phyloP scores from a whole-genome alignment of 1,284 basidiomycete species.

The Sporisorium graminicola region DNA sequence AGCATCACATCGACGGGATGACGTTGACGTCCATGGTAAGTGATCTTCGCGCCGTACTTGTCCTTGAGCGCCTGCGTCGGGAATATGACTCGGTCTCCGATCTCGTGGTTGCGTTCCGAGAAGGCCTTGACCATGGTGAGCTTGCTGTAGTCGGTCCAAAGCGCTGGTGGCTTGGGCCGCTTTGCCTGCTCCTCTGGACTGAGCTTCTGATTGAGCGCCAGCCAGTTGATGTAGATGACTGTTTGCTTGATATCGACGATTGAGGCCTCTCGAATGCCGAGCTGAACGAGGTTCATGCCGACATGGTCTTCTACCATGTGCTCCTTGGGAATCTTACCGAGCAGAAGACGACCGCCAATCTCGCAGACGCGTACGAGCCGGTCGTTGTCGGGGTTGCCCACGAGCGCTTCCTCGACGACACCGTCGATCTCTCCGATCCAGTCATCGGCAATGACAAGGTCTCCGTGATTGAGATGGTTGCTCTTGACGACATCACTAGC shows the following conservation, averaged over 20 bases:
- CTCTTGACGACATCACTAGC: conserved; percentile 73
- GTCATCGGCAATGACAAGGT: conserved; percentile 76
- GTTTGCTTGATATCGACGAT: conserved; percentile 81
- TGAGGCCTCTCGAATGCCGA: conserved; percentile 49
- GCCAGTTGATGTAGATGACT: conserved; percentile 85
- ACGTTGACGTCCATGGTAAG: conserved; percentile 36
- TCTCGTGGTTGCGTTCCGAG: conserved; percentile 49
- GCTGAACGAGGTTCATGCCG: conserved; percentile 69
- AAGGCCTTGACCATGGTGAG: conserved; percentile 50
- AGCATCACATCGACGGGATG: conserved; percentile 48
- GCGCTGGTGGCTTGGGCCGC: conserved; percentile 42
- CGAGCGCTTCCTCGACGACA: conserved; percentile 84
- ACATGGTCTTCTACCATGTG: conserved; percentile 69
- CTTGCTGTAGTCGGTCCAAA: conserved; percentile 46
- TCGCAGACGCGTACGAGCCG: conserved; percentile 34
- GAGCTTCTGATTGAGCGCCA: conserved; percentile 83
- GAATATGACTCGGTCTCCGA: conserved; percentile 70
- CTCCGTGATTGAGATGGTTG: conserved; percentile 70
- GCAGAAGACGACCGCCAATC: conserved; percentile 34
- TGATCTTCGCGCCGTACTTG: conserved; percentile 46
- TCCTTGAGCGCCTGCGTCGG: conserved; percentile 29
- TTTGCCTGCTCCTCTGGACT: conserved; percentile 46
- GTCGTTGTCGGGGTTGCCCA: conserved; percentile 74
- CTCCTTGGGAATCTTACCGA: conserved; percentile 41
- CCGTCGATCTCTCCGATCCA: conserved; percentile 84